Conservation (phyloP, 352 stramenopile genomes). For the Aphanomyces euteiches region DNA sequence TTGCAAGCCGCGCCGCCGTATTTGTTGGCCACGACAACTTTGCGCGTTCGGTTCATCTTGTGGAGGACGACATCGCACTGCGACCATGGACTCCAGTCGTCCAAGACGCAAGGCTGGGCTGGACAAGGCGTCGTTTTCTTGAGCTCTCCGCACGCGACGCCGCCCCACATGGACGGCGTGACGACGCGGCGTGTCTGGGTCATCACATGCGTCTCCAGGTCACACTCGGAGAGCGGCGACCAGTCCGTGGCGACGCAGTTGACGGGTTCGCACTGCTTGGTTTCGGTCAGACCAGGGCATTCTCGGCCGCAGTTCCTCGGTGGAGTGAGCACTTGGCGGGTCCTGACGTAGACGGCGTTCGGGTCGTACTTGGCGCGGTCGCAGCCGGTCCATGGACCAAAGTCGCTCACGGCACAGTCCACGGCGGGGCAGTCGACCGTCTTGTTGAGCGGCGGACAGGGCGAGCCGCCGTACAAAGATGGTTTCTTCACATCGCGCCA, state of each 20-base stretch:
- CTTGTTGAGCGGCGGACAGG: constrained; percentile 48
- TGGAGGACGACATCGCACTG: constrained; percentile 42
- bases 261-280: constrained; percentile 41
- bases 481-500: constrained; percentile 37
- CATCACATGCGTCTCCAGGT: constrained; percentile 39
- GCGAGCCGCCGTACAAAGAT: constrained; percentile 39
- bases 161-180: constrained; percentile 37
- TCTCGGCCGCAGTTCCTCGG: constrained; percentile 40
- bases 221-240: constrained; percentile 44
- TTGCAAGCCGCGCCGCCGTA: constrained; percentile 13
- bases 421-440: constrained; percentile 37
- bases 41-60: constrained; percentile 34
- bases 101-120: constrained; percentile 14
- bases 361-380: constrained; percentile 39
- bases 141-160: constrained; percentile 39
- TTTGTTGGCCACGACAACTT: background rate
- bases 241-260: constrained; percentile 47
- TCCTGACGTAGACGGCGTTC: background rate
- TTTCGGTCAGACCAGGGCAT: constrained; percentile 42
- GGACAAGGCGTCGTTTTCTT: constrained; percentile 40
- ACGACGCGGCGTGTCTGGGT: constrained; percentile 41
- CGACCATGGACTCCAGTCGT: constrained; percentile 29
- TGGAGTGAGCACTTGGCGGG: background rate
- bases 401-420: constrained; percentile 52
- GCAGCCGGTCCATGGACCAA: constrained; percentile 39